phyloP scores from a whole-genome alignment of 139 green algal species.

The Penium margaritaceum region DNA sequence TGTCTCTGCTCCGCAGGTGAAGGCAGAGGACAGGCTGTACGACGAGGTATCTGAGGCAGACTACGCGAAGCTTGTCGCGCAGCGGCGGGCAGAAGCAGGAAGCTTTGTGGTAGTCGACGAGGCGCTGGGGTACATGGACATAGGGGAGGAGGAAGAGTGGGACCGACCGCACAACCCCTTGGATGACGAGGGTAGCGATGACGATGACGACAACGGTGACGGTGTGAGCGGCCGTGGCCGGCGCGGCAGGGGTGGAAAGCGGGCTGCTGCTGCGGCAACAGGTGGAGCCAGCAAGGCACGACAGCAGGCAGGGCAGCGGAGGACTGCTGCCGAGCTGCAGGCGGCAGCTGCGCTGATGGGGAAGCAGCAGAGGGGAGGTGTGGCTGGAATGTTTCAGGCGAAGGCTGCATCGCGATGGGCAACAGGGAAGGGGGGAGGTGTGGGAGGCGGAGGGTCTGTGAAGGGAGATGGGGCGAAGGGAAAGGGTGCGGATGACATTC shows the following conservation, averaged over 20 bases:
- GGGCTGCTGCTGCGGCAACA: background rate
- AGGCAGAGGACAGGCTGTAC: constrained; percentile 77
- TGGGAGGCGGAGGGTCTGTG: no score
- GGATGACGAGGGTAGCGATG: constrained; percentile 19
- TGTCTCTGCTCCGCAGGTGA: no score
- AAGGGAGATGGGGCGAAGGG: no score
- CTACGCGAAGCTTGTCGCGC: constrained; percentile 75
- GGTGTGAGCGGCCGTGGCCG: background rate
- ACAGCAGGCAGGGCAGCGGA: background rate
- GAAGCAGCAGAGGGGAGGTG: constrained; percentile 40
- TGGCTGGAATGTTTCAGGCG: background rate
- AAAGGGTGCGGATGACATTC: no score
- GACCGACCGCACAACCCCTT: constrained; percentile 39
- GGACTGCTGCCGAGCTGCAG: constrained; percentile 24
- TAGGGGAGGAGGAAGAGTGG: constrained; percentile 84
- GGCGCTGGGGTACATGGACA: constrained; percentile 66
- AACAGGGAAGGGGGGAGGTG: background rate
- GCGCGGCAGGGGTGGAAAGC: background rate
- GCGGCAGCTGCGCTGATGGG: constrained; percentile 67
- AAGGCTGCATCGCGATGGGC: background rate
- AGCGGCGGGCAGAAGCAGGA: constrained; percentile 62
- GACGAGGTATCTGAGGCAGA: constrained; percentile 80
- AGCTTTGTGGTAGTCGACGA: constrained; percentile 54
- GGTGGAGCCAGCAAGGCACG: background rate
- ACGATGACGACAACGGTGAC: constrained; percentile 29